Base-by-base conservation (phyloP, 805 yeast genomes). In the Yamadazyma paraphyllophila region DNA sequence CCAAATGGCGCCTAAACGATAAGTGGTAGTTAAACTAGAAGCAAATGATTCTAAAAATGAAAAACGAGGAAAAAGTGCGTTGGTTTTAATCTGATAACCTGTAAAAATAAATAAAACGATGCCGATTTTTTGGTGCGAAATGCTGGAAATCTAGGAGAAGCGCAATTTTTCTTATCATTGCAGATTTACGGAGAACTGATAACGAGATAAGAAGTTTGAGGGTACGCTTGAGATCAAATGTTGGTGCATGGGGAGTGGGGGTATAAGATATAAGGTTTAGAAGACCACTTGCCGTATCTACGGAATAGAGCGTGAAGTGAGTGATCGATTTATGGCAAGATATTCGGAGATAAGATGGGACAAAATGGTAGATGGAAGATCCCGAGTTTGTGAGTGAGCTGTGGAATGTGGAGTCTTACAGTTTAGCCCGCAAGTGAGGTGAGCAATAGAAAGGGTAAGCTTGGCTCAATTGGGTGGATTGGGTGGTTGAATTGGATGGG, bases 151-250 rank as follows among this genome's bases (percentile, higher is more conserved):
- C 6, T 20, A 6, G 6, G 24, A 36, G 11, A 36, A 13, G 39
- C 29, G 27, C 27, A 36, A 36, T 20, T 20, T 11, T 20, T 16
- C 39, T 36, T 36, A 36, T 36, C 39, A 36, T 20, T 36, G 39
- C 39, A 36, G 39, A 14, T 36, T 36, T 20, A 20, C 29, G 29
- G 15, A 27, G 13, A 8, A 27, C 14, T 17, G 27, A 36, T 36
- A 36, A 36, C 29, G 16, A 24, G 29, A 32, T 13, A 32, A 33
- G 36, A 33, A 20, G 24, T 20, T 20, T 20, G 24, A 6, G 6
- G 3, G 24, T 3, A 4, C 24, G 24, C 6, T 20, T 3, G 3
- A 20, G 24, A 20, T 20, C 10, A 14, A 15, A 14, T 24, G 15
- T 14, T 5, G 24, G 20, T 7, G 15, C 3, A 33, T n/a, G 24